A percentile compares a stretch with the other conserved stretches of the same genome.
These are phyloP conservation scores for Dimocarpus longan DNA, from an alignment of 345 rosid genomes.

Conservation along the genomic window DNA sequence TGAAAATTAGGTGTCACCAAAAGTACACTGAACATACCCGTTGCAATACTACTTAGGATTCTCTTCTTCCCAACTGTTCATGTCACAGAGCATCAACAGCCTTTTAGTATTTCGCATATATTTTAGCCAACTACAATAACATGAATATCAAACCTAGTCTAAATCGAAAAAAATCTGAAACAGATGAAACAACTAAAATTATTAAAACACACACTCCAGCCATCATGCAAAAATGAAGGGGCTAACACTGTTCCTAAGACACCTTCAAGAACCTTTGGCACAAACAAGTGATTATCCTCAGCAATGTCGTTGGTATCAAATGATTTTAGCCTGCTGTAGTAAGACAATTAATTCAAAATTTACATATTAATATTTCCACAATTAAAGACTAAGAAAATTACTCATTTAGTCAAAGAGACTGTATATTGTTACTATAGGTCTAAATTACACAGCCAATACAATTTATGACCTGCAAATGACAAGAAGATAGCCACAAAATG, in stretches of 20 bases:
- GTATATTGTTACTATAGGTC: background rate
- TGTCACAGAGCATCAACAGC: slow-evolving; percentile 94
- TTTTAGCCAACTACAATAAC: slow-evolving; percentile 69
- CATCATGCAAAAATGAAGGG: slow-evolving; percentile 93
- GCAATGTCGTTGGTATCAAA: slow-evolving; percentile 40
- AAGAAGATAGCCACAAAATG: background rate
- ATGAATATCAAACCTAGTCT: background rate
- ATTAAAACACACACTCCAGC: slow-evolving; percentile 89
- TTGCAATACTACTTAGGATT: slow-evolving; percentile 80
- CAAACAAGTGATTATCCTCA: slow-evolving; percentile 49
- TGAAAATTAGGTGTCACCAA: slow-evolving; percentile 1
- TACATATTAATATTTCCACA: background rate
- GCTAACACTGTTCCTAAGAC: slow-evolving; percentile 96
- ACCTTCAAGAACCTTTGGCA: slow-evolving; percentile 82
- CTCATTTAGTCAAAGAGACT: background rate
- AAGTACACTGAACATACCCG: slow-evolving; percentile 42
- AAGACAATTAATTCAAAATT: background rate
- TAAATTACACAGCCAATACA: background rate
- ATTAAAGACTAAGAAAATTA: background rate
- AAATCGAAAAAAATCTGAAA: slow-evolving; percentile 4
- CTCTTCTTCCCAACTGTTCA: slow-evolving; percentile 94
- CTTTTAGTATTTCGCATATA: slow-evolving; percentile 94
- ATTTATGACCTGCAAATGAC: background rate
- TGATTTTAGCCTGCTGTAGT: slow-evolving; percentile 41
- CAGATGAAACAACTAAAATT: slow-evolving; percentile 13